A percentile compares a stretch with the other conserved stretches of the same genome.
Conservation (phyloP, 1,284 basidiomycete species). For the Austroboletus novae-zelandiae region DNA sequence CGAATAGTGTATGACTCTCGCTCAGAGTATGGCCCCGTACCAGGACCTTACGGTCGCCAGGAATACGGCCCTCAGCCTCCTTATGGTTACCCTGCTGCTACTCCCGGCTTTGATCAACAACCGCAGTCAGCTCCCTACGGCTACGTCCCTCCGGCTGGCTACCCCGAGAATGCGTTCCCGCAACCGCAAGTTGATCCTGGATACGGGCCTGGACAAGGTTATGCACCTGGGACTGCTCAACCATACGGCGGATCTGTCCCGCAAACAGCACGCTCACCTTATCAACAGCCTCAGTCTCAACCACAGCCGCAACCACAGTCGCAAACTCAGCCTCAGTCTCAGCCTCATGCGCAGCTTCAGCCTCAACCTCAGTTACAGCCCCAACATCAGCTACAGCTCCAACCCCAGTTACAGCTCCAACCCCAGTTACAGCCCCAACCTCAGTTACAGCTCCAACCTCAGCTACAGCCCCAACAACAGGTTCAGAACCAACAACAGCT, state of each 20-base stretch:
- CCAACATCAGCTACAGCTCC: slow-evolving; percentile 21
- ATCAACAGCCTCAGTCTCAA: slow-evolving; percentile 26
- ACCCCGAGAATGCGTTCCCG: slow-evolving; percentile 30
- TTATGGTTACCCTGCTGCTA: slow-evolving; percentile 39
- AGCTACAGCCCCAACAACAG: slow-evolving; percentile 18
- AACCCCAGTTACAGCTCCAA: slow-evolving; percentile 16
- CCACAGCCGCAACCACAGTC: slow-evolving; percentile 15
- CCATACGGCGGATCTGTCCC: slow-evolving; percentile 31
- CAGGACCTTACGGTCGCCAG: slow-evolving; percentile 18
- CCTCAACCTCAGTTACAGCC: slow-evolving; percentile 14
- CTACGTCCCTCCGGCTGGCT: slow-evolving; percentile 40
- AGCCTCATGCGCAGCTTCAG: slow-evolving; percentile 4
- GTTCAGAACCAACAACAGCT: not conserved
- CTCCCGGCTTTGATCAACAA: slow-evolving; percentile 46
- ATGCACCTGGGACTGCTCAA: slow-evolving; percentile 23
- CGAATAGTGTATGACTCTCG: slow-evolving; percentile 30
- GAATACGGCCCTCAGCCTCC: slow-evolving; percentile 36
- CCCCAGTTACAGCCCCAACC: slow-evolving; percentile 19
- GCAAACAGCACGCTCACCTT: slow-evolving; percentile 30
- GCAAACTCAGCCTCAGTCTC: slow-evolving; percentile 21
- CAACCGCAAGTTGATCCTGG: slow-evolving; percentile 36
- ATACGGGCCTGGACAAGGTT: slow-evolving; percentile 34
- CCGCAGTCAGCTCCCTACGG: slow-evolving; percentile 27
- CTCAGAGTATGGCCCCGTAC: slow-evolving; percentile 22
- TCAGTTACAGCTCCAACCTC: slow-evolving; percentile 15